Base-by-base conservation (phyloP, 495 filamentous ascomycete genomes). In the Podospora conica region DNA sequence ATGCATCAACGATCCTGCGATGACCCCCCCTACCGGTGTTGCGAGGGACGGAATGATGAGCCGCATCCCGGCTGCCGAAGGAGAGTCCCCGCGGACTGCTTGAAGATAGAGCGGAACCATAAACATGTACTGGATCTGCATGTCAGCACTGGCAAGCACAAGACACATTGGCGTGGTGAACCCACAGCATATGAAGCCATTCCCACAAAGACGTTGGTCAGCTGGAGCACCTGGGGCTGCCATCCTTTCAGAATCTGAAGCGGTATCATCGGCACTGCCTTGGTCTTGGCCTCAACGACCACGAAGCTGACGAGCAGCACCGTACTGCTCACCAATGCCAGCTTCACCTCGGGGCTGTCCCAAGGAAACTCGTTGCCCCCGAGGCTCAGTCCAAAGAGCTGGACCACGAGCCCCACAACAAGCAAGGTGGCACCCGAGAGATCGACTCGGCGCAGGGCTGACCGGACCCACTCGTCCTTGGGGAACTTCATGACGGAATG, bases 71-170 rank as follows among this genome's bases (percentile, higher is more conserved):
- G 87, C 86, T 63, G 78, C 83, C 0, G 85, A 82, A 3, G 87
- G 81, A 5, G 84, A 85, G 28, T 90, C 87, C 0, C 84, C 78
- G 0, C 87, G 78, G 10, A 89, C 82, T 0, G 87, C 84, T 64
- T 90, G 87, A 71, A 89, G 88, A 55, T 87, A 85, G 28, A 90
- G 72, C 1, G 87, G 86, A 0, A 88, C 78, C 54, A 84, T 86
- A 68, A 90, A 90, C 62, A 90, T 83, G 62, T 86, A 89, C 87
- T 89, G 65, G 12, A 18, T 7, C n/a, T 3, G 2, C 31, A 22
- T 3, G 53, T 68, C 59, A 64, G 21, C n/a, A n/a, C n/a, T n/a
- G n/a, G n/a, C 25, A 23, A 55, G 23, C 11, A 4, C 5, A 18
- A 12, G 20, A 11, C 18, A 23, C 11, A 20, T 11, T 22, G 64